A percentile compares a stretch with the other conserved stretches of the same genome.
Conservation (phyloP, 179 eudicot species). For the Spinacia oleracea region DNA sequence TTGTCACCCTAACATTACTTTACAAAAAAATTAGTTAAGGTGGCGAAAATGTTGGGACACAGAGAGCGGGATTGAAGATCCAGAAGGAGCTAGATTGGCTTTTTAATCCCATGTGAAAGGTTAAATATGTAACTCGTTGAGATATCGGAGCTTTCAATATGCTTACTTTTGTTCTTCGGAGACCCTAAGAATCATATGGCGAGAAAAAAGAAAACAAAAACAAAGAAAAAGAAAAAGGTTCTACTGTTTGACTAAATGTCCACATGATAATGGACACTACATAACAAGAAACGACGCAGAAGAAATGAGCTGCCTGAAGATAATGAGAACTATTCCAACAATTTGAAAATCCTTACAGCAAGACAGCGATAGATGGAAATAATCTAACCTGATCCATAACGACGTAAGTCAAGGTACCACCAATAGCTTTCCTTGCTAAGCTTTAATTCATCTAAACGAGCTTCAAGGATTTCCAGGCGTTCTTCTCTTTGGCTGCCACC, state of each 20-base stretch:
- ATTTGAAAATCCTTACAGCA: background rate
- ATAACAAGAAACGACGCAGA: background rate
- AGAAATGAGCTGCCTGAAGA: background rate
- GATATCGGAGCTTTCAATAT: background rate
- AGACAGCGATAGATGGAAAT: background rate
- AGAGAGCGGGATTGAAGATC: background rate
- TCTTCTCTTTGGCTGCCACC: conserved; percentile 99
- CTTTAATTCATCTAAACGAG: conserved; percentile 73
- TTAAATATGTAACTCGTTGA: background rate
- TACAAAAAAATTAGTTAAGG: background rate
- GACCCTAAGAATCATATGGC: background rate
- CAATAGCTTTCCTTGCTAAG: conserved; percentile 87
- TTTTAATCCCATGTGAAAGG: background rate
- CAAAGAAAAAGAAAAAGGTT: background rate
- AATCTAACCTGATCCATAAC: conserved; percentile 88
- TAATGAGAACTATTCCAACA: background rate
- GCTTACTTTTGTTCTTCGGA: background rate
- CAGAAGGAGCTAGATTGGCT: background rate
- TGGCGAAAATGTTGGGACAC: background rate
- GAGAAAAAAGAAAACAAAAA: background rate
- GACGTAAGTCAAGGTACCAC: conserved; percentile 99
- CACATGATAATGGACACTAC: conserved; percentile 3
- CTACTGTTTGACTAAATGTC: background rate
- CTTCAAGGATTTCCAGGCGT: conserved; percentile 76
- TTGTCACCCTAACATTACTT: background rate